phyloP scores from a whole-genome alignment of 345 rosid genomes.

The Lagerstroemia speciosa region DNA sequence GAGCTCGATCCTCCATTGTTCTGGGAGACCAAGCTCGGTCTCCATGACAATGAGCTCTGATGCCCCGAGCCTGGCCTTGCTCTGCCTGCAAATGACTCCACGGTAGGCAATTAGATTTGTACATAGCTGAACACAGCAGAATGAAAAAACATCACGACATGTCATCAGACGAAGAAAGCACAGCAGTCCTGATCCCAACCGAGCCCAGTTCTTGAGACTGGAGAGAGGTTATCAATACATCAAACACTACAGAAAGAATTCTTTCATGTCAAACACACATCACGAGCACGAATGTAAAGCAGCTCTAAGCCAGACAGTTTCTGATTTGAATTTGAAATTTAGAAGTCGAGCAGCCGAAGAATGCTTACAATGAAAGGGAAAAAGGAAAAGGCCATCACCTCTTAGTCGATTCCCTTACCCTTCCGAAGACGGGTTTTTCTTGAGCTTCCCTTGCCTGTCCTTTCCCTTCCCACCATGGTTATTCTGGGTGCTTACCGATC shows the following conservation, averaged over 20 bases:
- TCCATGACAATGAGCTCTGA: no score
- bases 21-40: no score
- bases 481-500: conserved; percentile 56
- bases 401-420: conserved; percentile 14
- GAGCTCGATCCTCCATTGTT: no score
- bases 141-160: no score
- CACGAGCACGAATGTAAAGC: background rate
- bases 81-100: no score
- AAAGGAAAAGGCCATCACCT: background rate
- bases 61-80: no score
- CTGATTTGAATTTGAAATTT: background rate
- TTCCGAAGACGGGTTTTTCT: conserved; percentile 41
- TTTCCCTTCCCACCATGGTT: conserved; percentile 51
- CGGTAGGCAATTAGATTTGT: no score
- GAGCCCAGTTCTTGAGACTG: background rate
- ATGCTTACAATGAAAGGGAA: background rate
- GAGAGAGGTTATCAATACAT: background rate
- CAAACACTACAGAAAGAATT: background rate
- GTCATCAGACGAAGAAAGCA: background rate
- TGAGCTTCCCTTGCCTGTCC: conserved; percentile 47
- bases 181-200: no score
- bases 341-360: conserved; percentile 3
- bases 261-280: background rate
- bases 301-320: background rate
- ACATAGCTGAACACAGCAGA: no score